Evolutionary conservation across 345 rosid genomes (phyloP).

Genomic region (Geranium brycei): DNA sequence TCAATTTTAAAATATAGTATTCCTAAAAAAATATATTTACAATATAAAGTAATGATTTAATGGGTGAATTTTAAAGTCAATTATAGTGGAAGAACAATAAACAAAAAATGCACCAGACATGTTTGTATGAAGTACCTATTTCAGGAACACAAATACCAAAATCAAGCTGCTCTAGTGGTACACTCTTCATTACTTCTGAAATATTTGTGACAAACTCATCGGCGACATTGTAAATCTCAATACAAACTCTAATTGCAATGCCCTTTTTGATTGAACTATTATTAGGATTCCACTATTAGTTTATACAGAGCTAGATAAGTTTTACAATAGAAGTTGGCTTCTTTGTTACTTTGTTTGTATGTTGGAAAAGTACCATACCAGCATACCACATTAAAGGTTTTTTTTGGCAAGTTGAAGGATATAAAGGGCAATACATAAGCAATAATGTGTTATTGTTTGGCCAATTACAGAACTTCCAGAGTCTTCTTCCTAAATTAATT

Average conservation of each 20-base stretch:
- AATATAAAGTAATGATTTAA: neutral
- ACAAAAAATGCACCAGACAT: neutral
- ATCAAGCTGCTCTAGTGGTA: neutral
- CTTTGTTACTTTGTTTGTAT: neutral
- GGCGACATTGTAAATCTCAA: neutral
- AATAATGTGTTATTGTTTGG: neutral
- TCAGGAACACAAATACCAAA: neutral
- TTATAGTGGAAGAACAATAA: neutral
- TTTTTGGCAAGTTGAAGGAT: neutral
- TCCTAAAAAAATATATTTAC: no score
- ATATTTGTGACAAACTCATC: neutral
- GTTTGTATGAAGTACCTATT: neutral
- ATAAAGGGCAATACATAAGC: neutral
- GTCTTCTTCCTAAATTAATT: neutral
- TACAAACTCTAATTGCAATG: neutral
- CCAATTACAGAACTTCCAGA: neutral
- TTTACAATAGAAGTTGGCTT: neutral
- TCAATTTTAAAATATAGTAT: neutral
- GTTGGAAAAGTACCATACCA: neutral
- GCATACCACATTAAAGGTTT: neutral
- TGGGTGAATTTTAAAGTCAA: neutral
- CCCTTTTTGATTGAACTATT: neutral
- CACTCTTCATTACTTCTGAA: neutral
- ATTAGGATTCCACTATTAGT: neutral
- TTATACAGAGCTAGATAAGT: neutral